A percentile compares a stretch with the other conserved stretches of the same genome.
phyloP scores from a whole-genome alignment of 345 rosid species.

The Populus tremula region DNA sequence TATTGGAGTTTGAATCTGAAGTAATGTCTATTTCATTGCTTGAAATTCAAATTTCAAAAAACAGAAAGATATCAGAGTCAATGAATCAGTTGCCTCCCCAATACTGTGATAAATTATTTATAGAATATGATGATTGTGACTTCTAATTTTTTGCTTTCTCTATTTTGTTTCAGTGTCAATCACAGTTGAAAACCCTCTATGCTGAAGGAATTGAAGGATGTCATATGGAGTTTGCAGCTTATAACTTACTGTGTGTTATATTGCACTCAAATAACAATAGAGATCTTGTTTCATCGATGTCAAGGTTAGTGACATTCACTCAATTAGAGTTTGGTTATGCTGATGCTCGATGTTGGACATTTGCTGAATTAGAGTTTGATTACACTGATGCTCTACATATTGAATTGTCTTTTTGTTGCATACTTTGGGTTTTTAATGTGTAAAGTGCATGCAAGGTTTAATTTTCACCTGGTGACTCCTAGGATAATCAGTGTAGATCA shows the following conservation, averaged over 20 bases:
- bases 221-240: constrained; percentile 89
- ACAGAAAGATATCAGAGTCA: background rate
- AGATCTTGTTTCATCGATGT: constrained; percentile 83
- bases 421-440: background rate
- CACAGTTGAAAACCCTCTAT: constrained; percentile 88
- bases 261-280: constrained; percentile 83
- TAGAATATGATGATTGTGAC: background rate
- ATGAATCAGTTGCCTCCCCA: background rate
- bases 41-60: background rate
- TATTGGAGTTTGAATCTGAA: background rate
- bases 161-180: constrained; percentile 69
- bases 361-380: background rate
- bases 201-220: constrained; percentile 93
- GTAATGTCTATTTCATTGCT: background rate
- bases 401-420: background rate
- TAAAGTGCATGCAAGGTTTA: background rate
- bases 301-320: constrained; percentile 55
- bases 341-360: background rate
- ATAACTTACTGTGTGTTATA: constrained; percentile 76
- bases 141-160: constrained; percentile 5
- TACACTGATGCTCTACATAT: background rate
- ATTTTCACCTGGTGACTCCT: background rate
- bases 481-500: background rate
- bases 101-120: background rate
- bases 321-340: background rate